A percentile compares a stretch with the other conserved stretches of the same genome.
Conservation (phyloP, 495 filamentous ascomycete genomes). For the Xanthoparmelia taractica region DNA sequence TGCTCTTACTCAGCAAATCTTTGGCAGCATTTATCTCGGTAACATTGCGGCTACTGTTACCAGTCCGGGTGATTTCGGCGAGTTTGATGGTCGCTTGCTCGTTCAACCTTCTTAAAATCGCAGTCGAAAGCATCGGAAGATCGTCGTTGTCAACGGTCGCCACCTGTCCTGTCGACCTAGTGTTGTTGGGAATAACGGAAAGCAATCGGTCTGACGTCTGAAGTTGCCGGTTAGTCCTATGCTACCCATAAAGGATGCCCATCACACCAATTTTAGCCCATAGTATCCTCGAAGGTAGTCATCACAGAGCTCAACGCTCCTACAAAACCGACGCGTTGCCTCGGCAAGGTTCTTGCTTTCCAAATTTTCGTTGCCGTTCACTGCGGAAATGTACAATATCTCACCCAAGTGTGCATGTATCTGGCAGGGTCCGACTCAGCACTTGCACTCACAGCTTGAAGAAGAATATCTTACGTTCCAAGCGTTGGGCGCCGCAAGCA, state of each 20-base stretch:
- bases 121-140: slow-evolving; percentile 31
- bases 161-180: neutral
- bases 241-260: slow-evolving; percentile 6
- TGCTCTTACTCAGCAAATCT: slow-evolving; percentile 51
- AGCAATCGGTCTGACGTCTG: slow-evolving; percentile 25
- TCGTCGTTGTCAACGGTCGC: slow-evolving; percentile 9
- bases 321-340: slow-evolving; percentile 72
- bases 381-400: slow-evolving; percentile 60
- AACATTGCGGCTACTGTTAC: slow-evolving; percentile 58
- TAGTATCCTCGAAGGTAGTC: slow-evolving; percentile 89
- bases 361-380: slow-evolving; percentile 34
- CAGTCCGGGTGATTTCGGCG: slow-evolving; percentile 60
- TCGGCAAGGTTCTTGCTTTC: slow-evolving; percentile 51
- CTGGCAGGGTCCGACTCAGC: slow-evolving; percentile 38
- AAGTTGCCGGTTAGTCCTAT: slow-evolving; percentile 4
- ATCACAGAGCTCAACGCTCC: slow-evolving; percentile 88
- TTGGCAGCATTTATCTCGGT: slow-evolving; percentile 72
- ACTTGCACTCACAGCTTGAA: slow-evolving; percentile 7
- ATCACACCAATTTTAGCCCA: slow-evolving; percentile 69
- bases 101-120: slow-evolving; percentile 60
- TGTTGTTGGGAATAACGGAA: slow-evolving; percentile 4
- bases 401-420: slow-evolving; percentile 86
- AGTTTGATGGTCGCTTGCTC: slow-evolving; percentile 65
- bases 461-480: slow-evolving; percentile 65
- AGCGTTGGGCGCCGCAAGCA: slow-evolving; percentile 82